These are phyloP conservation scores for Panicum hallii DNA, from an alignment of 202 grass and related monocot genomes.

Conservation along the genomic window DNA sequence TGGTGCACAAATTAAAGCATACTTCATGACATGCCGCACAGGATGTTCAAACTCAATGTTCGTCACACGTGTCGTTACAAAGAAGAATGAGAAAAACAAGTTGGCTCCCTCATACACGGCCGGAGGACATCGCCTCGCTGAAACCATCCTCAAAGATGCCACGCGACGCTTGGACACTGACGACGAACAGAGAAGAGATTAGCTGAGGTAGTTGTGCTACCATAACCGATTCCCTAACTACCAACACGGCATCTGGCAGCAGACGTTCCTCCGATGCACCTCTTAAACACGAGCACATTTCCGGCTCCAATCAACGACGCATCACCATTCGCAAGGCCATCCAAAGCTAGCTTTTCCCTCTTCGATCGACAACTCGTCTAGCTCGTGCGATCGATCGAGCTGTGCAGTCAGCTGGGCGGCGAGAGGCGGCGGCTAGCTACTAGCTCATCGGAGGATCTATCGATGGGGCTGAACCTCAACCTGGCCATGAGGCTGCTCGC, in stretches of 20 bases:
- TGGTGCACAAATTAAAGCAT: neutral
- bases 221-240: slow-evolving; percentile 45
- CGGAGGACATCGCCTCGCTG: neutral
- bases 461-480: neutral
- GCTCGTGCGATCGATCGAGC: neutral
- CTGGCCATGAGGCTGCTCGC: neutral
- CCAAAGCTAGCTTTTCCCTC: neutral
- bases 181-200: neutral
- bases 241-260: neutral
- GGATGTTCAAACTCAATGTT: neutral
- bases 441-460: neutral
- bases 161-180: neutral
- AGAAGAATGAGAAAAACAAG: neutral
- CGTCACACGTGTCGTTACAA: neutral
- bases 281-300: neutral
- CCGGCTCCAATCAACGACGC: neutral
- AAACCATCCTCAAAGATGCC: neutral
- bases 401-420: neutral
- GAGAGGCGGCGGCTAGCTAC: neutral
- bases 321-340: neutral
- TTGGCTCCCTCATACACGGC: neutral
- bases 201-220: slow-evolving; percentile 53
- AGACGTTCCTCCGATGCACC: neutral
- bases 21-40: neutral
- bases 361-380: too few species aligned